A percentile compares a stretch with the other conserved stretches of the same genome.
These are phyloP conservation scores for Fusarium sororula DNA, from an alignment of 2,329 filamentous ascomycete species.

Conservation along the genomic window DNA sequence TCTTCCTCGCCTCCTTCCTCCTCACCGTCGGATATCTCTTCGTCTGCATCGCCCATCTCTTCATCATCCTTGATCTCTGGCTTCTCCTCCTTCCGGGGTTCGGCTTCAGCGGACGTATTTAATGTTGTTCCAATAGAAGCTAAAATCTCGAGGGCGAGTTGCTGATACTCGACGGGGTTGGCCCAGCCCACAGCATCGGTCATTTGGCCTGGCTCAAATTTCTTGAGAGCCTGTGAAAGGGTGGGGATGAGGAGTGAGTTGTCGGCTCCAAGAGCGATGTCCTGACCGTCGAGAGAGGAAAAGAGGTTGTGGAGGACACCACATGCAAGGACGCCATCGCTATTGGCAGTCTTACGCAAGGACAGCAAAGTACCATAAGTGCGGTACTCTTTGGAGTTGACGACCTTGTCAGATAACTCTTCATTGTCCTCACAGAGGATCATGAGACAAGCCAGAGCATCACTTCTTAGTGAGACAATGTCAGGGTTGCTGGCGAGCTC, in stretches of 20 bases:
- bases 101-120: slow-evolving; percentile 58
- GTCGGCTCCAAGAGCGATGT: slow-evolving; percentile 42
- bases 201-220: slow-evolving; percentile 41
- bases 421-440: slow-evolving; percentile 69
- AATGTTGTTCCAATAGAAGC: slow-evolving; percentile 71
- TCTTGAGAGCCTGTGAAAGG: slow-evolving; percentile 46
- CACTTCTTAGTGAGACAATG: slow-evolving; percentile 52
- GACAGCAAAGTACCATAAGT: slow-evolving; percentile 61
- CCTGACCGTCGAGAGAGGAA: slow-evolving; percentile 49
- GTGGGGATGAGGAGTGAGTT: slow-evolving; percentile 50
- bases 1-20: slow-evolving; percentile 51
- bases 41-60: slow-evolving; percentile 51
- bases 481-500: slow-evolving; percentile 55
- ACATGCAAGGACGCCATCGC: slow-evolving; percentile 65
- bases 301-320: slow-evolving; percentile 72
- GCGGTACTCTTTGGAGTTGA: slow-evolving; percentile 56
- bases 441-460: slow-evolving; percentile 64
- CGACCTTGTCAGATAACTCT: slow-evolving; percentile 61
- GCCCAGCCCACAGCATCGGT: slow-evolving; percentile 50
- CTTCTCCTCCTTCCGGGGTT: slow-evolving; percentile 47
- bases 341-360: slow-evolving; percentile 57
- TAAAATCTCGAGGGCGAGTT: slow-evolving; percentile 68
- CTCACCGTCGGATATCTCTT: slow-evolving; percentile 49
- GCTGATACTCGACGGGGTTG: slow-evolving; percentile 56
- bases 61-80: slow-evolving; percentile 52